Base-by-base conservation (phyloP, 2,329 filamentous ascomycete species). In the Tolypocladium album region DNA sequence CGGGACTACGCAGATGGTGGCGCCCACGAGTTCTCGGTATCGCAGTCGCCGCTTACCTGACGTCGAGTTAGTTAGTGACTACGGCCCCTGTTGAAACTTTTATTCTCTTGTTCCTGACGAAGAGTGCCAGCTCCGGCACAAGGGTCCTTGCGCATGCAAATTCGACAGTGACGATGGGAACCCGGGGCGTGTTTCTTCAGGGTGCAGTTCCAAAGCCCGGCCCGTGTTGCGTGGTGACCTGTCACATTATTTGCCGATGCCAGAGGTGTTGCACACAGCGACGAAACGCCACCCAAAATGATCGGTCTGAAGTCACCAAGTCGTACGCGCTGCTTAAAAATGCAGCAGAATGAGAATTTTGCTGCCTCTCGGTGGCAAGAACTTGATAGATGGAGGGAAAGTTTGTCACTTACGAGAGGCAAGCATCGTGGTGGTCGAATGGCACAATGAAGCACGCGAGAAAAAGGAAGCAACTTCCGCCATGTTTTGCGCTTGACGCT, bases 381-480 rank as follows among this genome's bases (percentile, higher is more conserved):
- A 20, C 17, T 55, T 15, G 20, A 15, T 36, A 9, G 7, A 38
- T 12, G 11, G 11, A 36, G 20, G 4, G 11, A n/a, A n/a, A 34
- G 15, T 9, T 6, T 11, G 50, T 55, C 31, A 27, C 31, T 55
- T 15, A 13, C 13, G 31, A 22, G 27, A n/a, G 5, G 5, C 9
- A 13, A 36, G 8, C 12, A 20, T 20, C 20, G 9, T 4, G 47
- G 12, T 9, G 22, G 59, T 47, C 58, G 22, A 55, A 40, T 42
- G 55, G 52, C 56, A 57, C 40, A 27, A 17, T 34, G 60, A 62
- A 59, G 40, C 53, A 61, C 36, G 67, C 66, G 68, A n/a, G 61
- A 60, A 70, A 70, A 68, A 68, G 69, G 47, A 65, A 71, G 69
- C 69, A 66, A 63, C 53, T 43, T 57, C 59, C 53, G 61, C 61